Conservation (phyloP, 2,329 filamentous ascomycete species). For the Pyricularia grisea region DNA sequence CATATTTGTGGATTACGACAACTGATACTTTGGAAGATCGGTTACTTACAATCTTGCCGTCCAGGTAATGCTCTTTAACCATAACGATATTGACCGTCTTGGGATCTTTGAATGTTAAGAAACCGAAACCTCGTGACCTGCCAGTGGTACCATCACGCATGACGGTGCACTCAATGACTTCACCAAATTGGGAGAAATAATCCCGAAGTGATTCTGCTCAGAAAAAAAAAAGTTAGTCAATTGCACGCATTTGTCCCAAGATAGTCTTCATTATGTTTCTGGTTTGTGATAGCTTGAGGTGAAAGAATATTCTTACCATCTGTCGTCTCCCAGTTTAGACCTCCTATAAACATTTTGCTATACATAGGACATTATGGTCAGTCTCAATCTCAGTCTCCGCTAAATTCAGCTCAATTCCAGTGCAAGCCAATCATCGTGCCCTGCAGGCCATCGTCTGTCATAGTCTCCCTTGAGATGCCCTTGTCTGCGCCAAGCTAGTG, state of each 20-base stretch:
- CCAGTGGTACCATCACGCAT: slow-evolving; percentile 95
- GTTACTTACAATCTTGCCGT: slow-evolving; percentile 85
- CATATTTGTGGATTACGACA: not conserved
- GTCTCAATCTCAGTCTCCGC: slow-evolving; percentile 3
- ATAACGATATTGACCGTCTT: slow-evolving; percentile 99
- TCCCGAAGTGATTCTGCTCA: slow-evolving; percentile 80
- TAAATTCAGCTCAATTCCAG: not conserved
- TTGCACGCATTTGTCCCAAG: not conserved
- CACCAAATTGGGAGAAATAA: slow-evolving; percentile 96
- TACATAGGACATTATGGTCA: slow-evolving; percentile 16
- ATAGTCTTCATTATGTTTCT: slow-evolving; percentile 60
- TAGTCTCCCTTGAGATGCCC: not conserved
- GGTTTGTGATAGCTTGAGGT: not conserved
- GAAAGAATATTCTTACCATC: slow-evolving; percentile 61
- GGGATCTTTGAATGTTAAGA: slow-evolving; percentile 94
- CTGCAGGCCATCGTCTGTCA: not conserved
- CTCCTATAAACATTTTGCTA: slow-evolving; percentile 99
- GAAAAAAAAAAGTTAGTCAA: not conserved
- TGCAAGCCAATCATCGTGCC: slow-evolving; percentile 1
- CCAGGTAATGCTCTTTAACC: slow-evolving; percentile 98
- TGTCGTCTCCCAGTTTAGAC: slow-evolving; percentile 97
- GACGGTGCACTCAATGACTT: slow-evolving; percentile 97
- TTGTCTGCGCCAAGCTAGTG: not conserved
- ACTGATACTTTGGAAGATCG: not conserved
- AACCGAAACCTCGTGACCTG: slow-evolving; percentile 90